phyloP scores from a whole-genome alignment of 2,329 filamentous ascomycete genomes.

The Calonectria hawksworthii region DNA sequence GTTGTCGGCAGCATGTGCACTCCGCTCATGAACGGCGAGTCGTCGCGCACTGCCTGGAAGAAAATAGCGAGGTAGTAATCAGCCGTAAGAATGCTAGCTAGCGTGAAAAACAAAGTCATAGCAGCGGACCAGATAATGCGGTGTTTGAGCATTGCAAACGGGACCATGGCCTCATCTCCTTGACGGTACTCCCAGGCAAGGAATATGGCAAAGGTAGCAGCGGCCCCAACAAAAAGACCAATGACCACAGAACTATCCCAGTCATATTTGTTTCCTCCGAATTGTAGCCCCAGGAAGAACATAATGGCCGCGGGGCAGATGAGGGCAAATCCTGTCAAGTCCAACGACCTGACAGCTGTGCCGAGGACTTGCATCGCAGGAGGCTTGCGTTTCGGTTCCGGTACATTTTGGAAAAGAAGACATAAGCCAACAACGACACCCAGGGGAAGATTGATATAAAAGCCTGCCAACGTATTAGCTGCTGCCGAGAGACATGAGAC shows the following conservation, averaged over 20 bases:
- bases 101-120: conserved; percentile 26
- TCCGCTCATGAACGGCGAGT: conserved; percentile 38
- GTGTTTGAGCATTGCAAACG: conserved; percentile 30
- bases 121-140: conserved; percentile 24
- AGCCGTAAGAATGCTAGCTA: neutral
- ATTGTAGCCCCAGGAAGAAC: conserved; percentile 61
- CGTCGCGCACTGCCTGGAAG: conserved; percentile 40
- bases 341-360: conserved; percentile 17
- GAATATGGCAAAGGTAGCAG: conserved; percentile 45
- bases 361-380: neutral
- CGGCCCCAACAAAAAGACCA: conserved; percentile 51
- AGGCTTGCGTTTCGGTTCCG: conserved; percentile 5
- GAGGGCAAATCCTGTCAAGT: conserved; percentile 47
- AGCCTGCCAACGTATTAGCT: conserved; percentile 51
- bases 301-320: conserved; percentile 54
- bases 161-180: conserved; percentile 56
- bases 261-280: conserved; percentile 50
- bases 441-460: conserved; percentile 68
- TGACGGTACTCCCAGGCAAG: conserved; percentile 52
- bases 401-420: neutral
- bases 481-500: neutral
- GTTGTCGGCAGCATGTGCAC: conserved; percentile 29
- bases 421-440: conserved; percentile 23
- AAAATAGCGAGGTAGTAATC: conserved; percentile 39
- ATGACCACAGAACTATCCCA: conserved; percentile 55